Conservation (phyloP, 2,329 filamentous ascomycete species). For the Penicillium sp. region DNA sequence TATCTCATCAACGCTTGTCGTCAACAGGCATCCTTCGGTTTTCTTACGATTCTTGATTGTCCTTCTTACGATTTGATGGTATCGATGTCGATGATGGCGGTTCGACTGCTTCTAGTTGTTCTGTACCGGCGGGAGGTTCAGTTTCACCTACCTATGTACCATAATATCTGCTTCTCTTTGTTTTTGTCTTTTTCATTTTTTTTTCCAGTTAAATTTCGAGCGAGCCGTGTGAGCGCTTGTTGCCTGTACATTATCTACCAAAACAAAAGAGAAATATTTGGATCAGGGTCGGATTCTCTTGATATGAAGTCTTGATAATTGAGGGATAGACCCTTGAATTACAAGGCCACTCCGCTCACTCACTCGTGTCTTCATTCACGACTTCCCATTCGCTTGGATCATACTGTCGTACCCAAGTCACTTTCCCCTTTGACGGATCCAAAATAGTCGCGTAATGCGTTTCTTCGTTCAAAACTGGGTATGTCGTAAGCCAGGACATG, state of each 20-base stretch:
- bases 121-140: background rate
- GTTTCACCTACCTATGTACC: constrained; percentile 15
- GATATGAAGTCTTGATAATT: constrained; percentile 2
- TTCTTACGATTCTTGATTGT: constrained; percentile 7
- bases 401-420: constrained; percentile 51
- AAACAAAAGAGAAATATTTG: background rate
- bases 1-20: background rate
- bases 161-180: constrained; percentile 7
- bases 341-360: background rate
- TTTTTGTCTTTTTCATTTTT: background rate
- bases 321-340: background rate
- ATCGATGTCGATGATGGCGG: constrained; percentile 14
- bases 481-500: constrained; percentile 54
- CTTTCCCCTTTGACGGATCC: constrained; percentile 55
- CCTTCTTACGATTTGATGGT: constrained; percentile 18
- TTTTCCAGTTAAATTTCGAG: background rate
- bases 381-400: constrained; percentile 11
- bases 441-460: constrained; percentile 64
- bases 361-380: background rate
- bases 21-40: background rate
- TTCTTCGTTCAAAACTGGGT: constrained; percentile 60
- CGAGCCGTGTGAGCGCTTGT: constrained; percentile 6
- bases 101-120: constrained; percentile 1
- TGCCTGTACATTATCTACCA: constrained; percentile 9
- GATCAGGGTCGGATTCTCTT: constrained; percentile 2